These are phyloP conservation scores for Rhodotorula sp. DNA, from an alignment of 1,284 basidiomycete genomes.

Conservation along the genomic window DNA sequence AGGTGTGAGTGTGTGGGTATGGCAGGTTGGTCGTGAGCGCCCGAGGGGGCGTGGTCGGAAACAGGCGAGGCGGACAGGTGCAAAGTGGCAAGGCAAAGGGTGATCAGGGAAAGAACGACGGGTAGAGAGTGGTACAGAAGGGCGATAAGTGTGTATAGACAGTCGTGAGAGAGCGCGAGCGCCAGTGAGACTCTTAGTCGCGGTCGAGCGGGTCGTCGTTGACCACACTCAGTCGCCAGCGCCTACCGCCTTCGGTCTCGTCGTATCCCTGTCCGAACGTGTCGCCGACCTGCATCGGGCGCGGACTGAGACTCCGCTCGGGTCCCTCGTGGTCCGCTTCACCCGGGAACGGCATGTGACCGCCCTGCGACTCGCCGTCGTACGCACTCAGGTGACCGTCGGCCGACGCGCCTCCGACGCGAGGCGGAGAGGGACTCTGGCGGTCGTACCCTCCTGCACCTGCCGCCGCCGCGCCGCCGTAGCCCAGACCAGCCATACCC, in stretches of 20 bases:
- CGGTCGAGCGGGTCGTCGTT: slow-evolving; percentile 32
- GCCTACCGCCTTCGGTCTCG: slow-evolving; percentile 29
- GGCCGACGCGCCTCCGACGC: slow-evolving; percentile 9
- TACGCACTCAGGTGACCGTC: slow-evolving; percentile 10
- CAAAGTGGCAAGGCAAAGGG: background rate
- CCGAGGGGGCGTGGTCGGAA: background rate
- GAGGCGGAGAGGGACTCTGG: slow-evolving; percentile 37
- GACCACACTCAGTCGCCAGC: slow-evolving; percentile 39
- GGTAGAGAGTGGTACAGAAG: slow-evolving; percentile 1
- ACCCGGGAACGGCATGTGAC: slow-evolving; percentile 32
- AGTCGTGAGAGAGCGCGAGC: background rate
- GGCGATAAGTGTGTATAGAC: background rate
- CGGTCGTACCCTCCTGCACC: slow-evolving; percentile 9
- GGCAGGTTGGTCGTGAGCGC: background rate
- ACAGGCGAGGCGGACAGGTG: background rate
- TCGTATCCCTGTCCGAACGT: slow-evolving; percentile 39
- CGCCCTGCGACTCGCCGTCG: slow-evolving; percentile 10
- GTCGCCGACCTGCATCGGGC: slow-evolving; percentile 41
- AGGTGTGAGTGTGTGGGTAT: background rate
- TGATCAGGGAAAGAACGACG: background rate
- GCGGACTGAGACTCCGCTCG: slow-evolving; percentile 24
- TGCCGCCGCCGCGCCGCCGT: slow-evolving; percentile 11
- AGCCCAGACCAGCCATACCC: slow-evolving; percentile 22
- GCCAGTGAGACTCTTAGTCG: background rate
- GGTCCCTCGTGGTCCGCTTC: slow-evolving; percentile 21